These are phyloP conservation scores for Fusarium keratoplasticum DNA, from an alignment of 2,329 filamentous ascomycete species.

Conservation along the genomic window DNA sequence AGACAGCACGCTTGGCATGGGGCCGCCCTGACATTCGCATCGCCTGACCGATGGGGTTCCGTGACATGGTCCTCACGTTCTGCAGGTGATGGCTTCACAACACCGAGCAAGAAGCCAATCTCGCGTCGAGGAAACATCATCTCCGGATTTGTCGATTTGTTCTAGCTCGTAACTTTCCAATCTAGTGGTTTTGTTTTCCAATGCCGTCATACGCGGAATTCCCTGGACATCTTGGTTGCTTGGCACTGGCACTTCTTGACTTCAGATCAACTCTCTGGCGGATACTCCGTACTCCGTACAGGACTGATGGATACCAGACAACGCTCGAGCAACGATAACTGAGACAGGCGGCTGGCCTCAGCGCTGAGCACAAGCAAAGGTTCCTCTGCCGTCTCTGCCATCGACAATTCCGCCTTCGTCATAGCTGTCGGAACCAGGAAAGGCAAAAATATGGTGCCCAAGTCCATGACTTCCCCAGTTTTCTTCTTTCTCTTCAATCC, in stretches of 20 bases:
- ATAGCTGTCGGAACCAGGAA: constrained; percentile 1
- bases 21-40: constrained; percentile 8
- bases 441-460: constrained; percentile 1
- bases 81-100: constrained; percentile 15
- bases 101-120: constrained; percentile 12
- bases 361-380: not conserved
- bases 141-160: not conserved
- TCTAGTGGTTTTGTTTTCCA: not conserved
- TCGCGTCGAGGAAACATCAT: constrained; percentile 19
- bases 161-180: not conserved
- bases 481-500: not conserved
- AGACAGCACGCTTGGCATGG: constrained; percentile 20
- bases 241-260: not conserved
- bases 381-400: not conserved
- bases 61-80: constrained; percentile 21
- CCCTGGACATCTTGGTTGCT: not conserved
- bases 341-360: constrained; percentile 1
- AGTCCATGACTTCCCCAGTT: constrained; percentile 1
- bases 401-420: not conserved
- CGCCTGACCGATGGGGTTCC: constrained; percentile 27
- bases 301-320: not conserved
- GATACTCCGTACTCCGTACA: not conserved
- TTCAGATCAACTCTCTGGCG: not conserved
- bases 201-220: not conserved
- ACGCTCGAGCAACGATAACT: not conserved